Conservation (phyloP, 495 filamentous ascomycete species). For the Aspergillus conjunctus region DNA sequence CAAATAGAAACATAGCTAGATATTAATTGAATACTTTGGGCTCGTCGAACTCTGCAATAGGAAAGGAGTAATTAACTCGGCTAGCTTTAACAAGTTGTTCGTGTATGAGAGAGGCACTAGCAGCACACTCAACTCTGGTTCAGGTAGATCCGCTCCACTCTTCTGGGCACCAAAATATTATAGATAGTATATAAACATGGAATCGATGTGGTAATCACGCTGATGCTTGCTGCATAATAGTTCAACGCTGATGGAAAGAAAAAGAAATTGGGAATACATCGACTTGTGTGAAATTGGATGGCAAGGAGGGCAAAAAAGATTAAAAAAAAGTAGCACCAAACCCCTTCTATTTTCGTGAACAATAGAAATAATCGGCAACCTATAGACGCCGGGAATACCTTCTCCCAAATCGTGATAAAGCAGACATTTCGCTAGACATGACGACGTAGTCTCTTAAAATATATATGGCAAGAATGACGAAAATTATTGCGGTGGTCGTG, state of each 20-base stretch:
- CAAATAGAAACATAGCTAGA: background rate
- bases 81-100: background rate
- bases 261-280: background rate
- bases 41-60: background rate
- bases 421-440: conserved; percentile 26
- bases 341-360: conserved; percentile 17
- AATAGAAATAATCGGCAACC: conserved; percentile 14
- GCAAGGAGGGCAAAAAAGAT: background rate
- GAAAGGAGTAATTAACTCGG: background rate
- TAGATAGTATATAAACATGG: background rate
- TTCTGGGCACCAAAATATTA: background rate
- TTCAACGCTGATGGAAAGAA: background rate
- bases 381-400: conserved; percentile 18
- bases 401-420: conserved; percentile 16
- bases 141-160: background rate
- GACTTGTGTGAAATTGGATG: background rate
- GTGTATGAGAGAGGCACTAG: background rate
- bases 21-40: background rate
- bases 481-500: conserved; percentile 31
- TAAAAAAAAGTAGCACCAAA: background rate
- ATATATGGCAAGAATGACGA: conserved; percentile 24
- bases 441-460: conserved; percentile 17
- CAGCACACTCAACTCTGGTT: background rate
- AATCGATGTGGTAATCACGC: background rate
- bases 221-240: background rate